Evolutionary conservation across 1,284 basidiomycete genomes (phyloP).

Genomic region (Cryptococcus floricola): DNA sequence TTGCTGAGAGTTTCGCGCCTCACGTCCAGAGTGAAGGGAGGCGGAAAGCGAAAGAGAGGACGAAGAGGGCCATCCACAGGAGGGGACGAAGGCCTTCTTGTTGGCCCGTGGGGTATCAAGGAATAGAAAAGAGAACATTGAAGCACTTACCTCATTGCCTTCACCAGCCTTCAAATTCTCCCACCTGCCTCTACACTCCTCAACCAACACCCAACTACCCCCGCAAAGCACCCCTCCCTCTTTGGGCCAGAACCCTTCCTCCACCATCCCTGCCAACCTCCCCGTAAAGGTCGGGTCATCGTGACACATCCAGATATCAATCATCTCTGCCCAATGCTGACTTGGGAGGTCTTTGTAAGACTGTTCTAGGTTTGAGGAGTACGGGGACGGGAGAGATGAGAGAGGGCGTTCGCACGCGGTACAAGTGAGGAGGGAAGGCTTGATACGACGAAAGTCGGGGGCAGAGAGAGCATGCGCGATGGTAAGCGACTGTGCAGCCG

Average conservation of each 20-base stretch:
- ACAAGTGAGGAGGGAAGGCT: slow-evolving; percentile 40
- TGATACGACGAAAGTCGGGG: slow-evolving; percentile 29
- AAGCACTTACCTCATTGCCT: slow-evolving; percentile 56
- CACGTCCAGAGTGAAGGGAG: neutral
- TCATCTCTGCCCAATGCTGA: slow-evolving; percentile 93
- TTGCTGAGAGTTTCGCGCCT: slow-evolving; percentile 7
- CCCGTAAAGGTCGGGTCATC: slow-evolving; percentile 75
- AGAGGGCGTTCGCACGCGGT: slow-evolving; percentile 62
- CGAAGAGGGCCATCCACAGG: slow-evolving; percentile 60
- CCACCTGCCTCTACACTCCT: slow-evolving; percentile 57
- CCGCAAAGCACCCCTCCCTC: slow-evolving; percentile 71
- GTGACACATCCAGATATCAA: slow-evolving; percentile 99
- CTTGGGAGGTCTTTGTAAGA: slow-evolving; percentile 80
- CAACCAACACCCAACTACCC: slow-evolving; percentile 76
- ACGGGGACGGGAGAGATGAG: slow-evolving; percentile 55
- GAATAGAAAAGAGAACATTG: slow-evolving; percentile 8
- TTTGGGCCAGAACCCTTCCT: slow-evolving; percentile 73
- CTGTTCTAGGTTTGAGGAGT: slow-evolving; percentile 63
- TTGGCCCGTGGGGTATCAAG: slow-evolving; percentile 55
- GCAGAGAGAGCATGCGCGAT: slow-evolving; percentile 37
- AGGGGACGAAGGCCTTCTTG: slow-evolving; percentile 80
- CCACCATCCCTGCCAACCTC: slow-evolving; percentile 61
- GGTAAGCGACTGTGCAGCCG: slow-evolving; percentile 9
- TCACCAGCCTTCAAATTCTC: slow-evolving; percentile 56
- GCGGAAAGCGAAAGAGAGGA: slow-evolving; percentile 12